Evolutionary conservation across 129 eudicot genomes (phyloP), one percentile per base, ranked within the genome.

Genomic region (Escallonia herrerae): DNA sequence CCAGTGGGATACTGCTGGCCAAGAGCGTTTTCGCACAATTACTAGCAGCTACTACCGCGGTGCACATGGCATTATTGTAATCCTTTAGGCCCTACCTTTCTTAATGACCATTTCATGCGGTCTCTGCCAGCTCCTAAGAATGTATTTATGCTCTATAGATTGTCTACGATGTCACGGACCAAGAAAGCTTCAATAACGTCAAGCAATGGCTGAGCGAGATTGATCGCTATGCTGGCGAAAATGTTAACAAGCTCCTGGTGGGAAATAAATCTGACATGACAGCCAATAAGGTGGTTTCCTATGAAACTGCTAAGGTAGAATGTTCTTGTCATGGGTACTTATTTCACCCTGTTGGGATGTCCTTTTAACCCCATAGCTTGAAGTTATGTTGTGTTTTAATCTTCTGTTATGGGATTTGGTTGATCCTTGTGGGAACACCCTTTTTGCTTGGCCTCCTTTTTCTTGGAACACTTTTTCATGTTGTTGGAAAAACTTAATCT

Each of bases 1-100:
- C 70, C 81, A 89, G 95, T 85, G 96, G 90, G 96, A 89, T 70
- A 89, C 93, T 77, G 90, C 96, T 70, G 96, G 96, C 64, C 96
- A 89, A 76, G 96, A 88, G 69, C 87, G 94, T 55, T 89, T 89
- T 68, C 75, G 96, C 68, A 88, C 95, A 37, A 88, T 88, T 45
- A 88, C 95, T 15, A 88, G 90, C 59, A 88, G 96, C 81, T 89
- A 89, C 83, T 89, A 89, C 71, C 96, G 96, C 72, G 94, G 96
- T 43, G 96, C 96, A 43, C 96, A 89, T 74, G 96, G 96, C 71
- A 89, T 89, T 52, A 89, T 89, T 2, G 96, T 89, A 77, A 64
- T 82, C 68, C 54, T 69, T 63, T 65, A 61, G 50, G 11, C 56
- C 5, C 37, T 39, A n/a, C 7, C 2, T 45, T n/a, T 3, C 5